Percentiles rank a stretch among this genome's conserved stretches.
Evolutionary conservation across 148 eudicot genomes (phyloP).

Genomic region (Cornus suecica): DNA sequence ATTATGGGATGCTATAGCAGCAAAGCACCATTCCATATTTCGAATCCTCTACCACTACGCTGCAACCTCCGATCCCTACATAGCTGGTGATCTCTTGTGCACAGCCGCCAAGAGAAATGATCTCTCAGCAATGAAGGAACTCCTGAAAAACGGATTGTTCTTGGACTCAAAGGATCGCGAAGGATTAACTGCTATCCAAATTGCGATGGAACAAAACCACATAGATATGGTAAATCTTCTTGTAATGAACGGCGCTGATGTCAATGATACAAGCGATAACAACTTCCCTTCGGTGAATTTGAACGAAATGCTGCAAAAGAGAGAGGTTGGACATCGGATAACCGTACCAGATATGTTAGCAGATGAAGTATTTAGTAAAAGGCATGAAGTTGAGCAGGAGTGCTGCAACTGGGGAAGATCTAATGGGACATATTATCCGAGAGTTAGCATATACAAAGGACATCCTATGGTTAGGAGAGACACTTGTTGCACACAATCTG

Average conservation of each 20-base stretch:
- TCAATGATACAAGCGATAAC: slow-evolving; percentile 7
- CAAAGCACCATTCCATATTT: slow-evolving; percentile 42
- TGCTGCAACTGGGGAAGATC: slow-evolving; percentile 10
- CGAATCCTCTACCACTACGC: slow-evolving; percentile 41
- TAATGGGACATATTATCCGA: slow-evolving; percentile 15
- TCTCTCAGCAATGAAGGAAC: slow-evolving; percentile 27
- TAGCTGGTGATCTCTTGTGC: slow-evolving; percentile 45
- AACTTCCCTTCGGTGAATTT: slow-evolving; percentile 17
- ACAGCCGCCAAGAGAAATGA: slow-evolving; percentile 41
- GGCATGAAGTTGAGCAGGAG: slow-evolving; percentile 13
- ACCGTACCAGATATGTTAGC: slow-evolving; percentile 6
- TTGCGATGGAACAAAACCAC: slow-evolving; percentile 29
- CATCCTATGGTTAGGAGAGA: slow-evolving; percentile 37
- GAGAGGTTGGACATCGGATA: slow-evolving; percentile 40
- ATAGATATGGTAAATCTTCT: slow-evolving; percentile 39
- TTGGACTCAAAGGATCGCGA: slow-evolving; percentile 37
- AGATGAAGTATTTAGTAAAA: not conserved
- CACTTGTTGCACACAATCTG: slow-evolving; percentile 31
- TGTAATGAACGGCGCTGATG: slow-evolving; percentile 39
- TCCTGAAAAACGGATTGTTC: slow-evolving; percentile 37
- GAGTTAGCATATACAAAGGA: slow-evolving; percentile 64
- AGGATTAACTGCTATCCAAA: slow-evolving; percentile 33
- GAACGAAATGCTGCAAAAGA: slow-evolving; percentile 34
- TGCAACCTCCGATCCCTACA: slow-evolving; percentile 39
- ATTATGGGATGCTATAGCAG: slow-evolving; percentile 43